phyloP scores from a whole-genome alignment of 2,329 filamentous ascomycete species.

The Madurella mycetomatis region DNA sequence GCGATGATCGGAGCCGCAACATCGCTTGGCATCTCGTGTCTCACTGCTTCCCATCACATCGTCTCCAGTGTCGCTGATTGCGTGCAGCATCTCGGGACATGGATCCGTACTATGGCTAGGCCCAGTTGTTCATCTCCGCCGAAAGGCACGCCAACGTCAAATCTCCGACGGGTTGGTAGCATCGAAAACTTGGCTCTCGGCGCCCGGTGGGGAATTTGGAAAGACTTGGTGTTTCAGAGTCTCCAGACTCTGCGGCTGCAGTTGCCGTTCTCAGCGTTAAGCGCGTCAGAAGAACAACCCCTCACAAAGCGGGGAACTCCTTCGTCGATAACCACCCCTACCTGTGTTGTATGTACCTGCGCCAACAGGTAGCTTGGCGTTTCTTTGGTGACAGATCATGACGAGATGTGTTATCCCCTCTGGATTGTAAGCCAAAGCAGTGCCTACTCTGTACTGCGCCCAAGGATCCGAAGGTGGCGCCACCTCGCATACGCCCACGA shows the following conservation, averaged over 20 bases:
- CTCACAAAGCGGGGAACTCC: not conserved
- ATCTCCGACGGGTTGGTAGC: slow-evolving; percentile 13
- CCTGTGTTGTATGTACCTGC: not conserved
- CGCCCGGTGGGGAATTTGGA: not conserved
- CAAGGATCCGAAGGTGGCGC: no score
- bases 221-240: slow-evolving; percentile 14
- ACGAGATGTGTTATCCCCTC: not conserved
- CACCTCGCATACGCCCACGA: no score
- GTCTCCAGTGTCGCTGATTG: not conserved
- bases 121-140: no score
- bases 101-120: not conserved
- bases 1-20: not conserved
- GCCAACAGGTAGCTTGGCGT: not conserved
- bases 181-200: slow-evolving; percentile 13
- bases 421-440: not conserved
- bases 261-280: not conserved
- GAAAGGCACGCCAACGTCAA: not conserved
- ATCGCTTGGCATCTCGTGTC: slow-evolving; percentile 11
- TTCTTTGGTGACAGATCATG: not conserved
- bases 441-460: no score
- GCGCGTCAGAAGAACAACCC: slow-evolving; percentile 1
- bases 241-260: not conserved
- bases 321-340: not conserved
- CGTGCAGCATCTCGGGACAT: not conserved
- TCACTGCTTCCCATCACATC: not conserved